These are phyloP conservation scores for Phialophora expanda DNA, from an alignment of 2,329 filamentous ascomycete species.

Conservation along the genomic window DNA sequence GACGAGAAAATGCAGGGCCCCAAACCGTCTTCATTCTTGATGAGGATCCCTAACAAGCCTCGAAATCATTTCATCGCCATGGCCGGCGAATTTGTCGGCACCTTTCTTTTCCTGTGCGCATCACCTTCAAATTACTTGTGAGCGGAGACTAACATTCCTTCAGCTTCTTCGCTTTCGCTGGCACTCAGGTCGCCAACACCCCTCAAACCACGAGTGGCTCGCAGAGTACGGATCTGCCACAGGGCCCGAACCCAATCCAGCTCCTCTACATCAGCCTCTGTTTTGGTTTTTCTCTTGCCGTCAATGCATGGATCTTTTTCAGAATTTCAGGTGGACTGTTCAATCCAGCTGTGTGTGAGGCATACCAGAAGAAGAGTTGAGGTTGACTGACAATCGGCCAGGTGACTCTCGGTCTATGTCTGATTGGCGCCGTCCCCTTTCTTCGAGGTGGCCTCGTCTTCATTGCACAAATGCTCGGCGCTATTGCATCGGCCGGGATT, in stretches of 20 bases:
- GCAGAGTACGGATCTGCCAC: slow-evolving; percentile 32
- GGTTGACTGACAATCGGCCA: slow-evolving; percentile 35
- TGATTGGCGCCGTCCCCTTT: slow-evolving; percentile 63
- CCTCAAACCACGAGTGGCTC: slow-evolving; percentile 44
- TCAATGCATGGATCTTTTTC: slow-evolving; percentile 63
- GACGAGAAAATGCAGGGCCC: slow-evolving; percentile 35
- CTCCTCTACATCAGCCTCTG: slow-evolving; percentile 52
- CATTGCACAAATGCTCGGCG: slow-evolving; percentile 63
- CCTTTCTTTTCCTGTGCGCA: slow-evolving; percentile 51
- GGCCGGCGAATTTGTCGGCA: slow-evolving; percentile 60
- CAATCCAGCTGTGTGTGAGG: slow-evolving; percentile 53
- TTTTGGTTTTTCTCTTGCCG: slow-evolving; percentile 56
- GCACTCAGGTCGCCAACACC: slow-evolving; percentile 55
- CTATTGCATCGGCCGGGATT: slow-evolving; percentile 64
- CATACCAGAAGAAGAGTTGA: background rate
- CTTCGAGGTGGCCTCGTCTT: slow-evolving; percentile 60
- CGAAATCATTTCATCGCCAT: slow-evolving; percentile 56
- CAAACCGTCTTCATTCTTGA: slow-evolving; percentile 28
- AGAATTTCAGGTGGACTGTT: slow-evolving; percentile 59
- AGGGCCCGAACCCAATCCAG: slow-evolving; percentile 44
- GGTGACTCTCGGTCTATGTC: slow-evolving; percentile 65
- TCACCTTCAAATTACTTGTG: background rate
- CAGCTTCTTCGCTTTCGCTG: slow-evolving; percentile 55
- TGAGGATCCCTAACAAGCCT: slow-evolving; percentile 42
- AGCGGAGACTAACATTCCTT: slow-evolving; percentile 1